These are phyloP conservation scores for Globisporangium nodosum DNA, from an alignment of 352 stramenopile species.

Conservation along the genomic window DNA sequence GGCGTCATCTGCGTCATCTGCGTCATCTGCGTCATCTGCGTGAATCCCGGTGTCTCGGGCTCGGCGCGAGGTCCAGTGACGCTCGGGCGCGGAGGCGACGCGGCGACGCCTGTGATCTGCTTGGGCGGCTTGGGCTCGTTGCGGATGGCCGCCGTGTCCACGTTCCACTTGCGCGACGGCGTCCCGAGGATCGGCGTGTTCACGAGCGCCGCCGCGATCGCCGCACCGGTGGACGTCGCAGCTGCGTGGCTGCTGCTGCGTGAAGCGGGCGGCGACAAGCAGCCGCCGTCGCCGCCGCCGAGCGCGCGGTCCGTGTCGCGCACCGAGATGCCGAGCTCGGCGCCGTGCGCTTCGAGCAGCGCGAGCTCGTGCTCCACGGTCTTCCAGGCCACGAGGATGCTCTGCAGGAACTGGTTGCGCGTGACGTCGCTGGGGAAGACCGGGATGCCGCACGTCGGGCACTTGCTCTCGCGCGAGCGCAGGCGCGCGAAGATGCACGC, in stretches of 20 bases:
- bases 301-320: slow-evolving; percentile 31
- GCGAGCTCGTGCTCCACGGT: slow-evolving; percentile 58
- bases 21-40: slow-evolving; percentile 15
- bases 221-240: slow-evolving; percentile 4
- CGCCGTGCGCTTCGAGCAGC: slow-evolving; percentile 27
- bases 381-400: slow-evolving; percentile 74
- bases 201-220: slow-evolving; percentile 7
- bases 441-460: slow-evolving; percentile 66
- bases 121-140: slow-evolving; percentile 37
- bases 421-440: slow-evolving; percentile 74
- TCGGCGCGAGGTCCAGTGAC: neutral
- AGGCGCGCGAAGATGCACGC: slow-evolving; percentile 68
- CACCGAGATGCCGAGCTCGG: slow-evolving; percentile 22
- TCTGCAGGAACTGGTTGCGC: slow-evolving; percentile 84
- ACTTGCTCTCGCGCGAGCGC: slow-evolving; percentile 47
- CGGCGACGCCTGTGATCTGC: slow-evolving; percentile 6
- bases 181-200: neutral
- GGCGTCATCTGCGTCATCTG: slow-evolving; percentile 6
- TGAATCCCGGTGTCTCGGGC: neutral
- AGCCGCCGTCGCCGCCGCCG: slow-evolving; percentile 14
- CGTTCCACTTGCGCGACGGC: slow-evolving; percentile 55
- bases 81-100: slow-evolving; percentile 3
- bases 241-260: neutral
- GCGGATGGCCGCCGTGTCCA: slow-evolving; percentile 56
- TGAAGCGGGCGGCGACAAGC: neutral